phyloP scores from a whole-genome alignment of 257 asterid genomes.

The Prunella vulgaris region DNA sequence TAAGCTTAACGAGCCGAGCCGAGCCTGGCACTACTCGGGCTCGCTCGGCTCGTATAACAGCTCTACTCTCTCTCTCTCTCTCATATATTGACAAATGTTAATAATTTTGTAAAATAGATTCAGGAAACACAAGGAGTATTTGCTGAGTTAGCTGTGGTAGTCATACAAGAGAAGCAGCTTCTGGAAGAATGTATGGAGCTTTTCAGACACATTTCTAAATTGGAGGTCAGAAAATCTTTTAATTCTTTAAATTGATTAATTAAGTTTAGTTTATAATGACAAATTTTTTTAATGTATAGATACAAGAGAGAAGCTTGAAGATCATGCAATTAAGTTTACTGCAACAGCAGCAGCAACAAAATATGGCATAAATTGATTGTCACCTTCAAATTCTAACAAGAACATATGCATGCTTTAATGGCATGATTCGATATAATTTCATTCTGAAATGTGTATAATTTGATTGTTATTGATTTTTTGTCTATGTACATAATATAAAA shows the following conservation, averaged over 20 bases:
- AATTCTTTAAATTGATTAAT: not conserved
- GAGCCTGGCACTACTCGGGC: too few relatives aligned
- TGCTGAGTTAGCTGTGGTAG: conserved; percentile 56
- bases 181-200: conserved; percentile 78
- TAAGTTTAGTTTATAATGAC: not conserved
- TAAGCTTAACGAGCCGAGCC: too few relatives aligned
- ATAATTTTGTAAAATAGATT: conserved; percentile 24
- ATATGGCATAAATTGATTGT: not conserved
- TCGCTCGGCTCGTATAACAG: too few relatives aligned
- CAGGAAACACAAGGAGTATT: conserved; percentile 33
- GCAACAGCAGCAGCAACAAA: conserved; percentile 25
- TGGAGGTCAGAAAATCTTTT: conserved; percentile 44
- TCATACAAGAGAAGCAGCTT: conserved; percentile 60
- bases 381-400: not conserved
- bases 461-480: not conserved
- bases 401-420: not conserved
- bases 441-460: not conserved
- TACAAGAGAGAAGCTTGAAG: conserved; percentile 65
- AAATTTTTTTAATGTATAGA: conserved; percentile 29
- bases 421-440: not conserved
- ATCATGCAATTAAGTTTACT: conserved; percentile 44
- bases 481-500: not conserved
- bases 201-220: conserved; percentile 43
- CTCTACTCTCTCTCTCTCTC: not conserved
- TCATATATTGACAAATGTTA: not conserved